Evolutionary conservation across 2,329 filamentous ascomycete genomes (phyloP).

Genomic region (Aspergillus brasiliensis): DNA sequence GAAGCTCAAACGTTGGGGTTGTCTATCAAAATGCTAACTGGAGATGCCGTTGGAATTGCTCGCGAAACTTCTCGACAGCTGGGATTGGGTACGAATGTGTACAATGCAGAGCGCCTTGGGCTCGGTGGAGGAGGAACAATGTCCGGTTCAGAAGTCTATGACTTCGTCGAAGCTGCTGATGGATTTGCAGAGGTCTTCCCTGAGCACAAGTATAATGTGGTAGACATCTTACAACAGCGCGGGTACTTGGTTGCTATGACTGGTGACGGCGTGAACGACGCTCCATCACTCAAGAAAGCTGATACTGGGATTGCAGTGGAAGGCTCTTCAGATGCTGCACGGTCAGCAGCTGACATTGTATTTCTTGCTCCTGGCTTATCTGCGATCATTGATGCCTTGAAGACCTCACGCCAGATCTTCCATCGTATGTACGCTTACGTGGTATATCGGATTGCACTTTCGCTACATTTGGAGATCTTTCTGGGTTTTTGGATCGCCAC

Average conservation of each 20-base stretch:
- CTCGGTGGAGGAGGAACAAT: constrained; percentile 88
- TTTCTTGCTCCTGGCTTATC: constrained; percentile 90
- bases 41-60: constrained; percentile 90
- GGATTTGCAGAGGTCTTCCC: constrained; percentile 94
- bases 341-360: constrained; percentile 89
- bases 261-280: constrained; percentile 93
- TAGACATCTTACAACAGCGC: constrained; percentile 90
- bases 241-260: constrained; percentile 95
- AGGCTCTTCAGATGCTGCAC: constrained; percentile 86
- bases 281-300: constrained; percentile 90
- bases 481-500: constrained; percentile 90
- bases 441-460: constrained; percentile 90
- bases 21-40: constrained; percentile 94
- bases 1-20: constrained; percentile 86
- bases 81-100: constrained; percentile 88
- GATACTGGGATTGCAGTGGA: constrained; percentile 95
- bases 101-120: constrained; percentile 90
- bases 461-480: constrained; percentile 88
- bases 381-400: constrained; percentile 88
- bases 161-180: constrained; percentile 93
- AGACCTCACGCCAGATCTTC: constrained; percentile 93
- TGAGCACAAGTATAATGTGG: constrained; percentile 93
- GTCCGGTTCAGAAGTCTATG: constrained; percentile 90
- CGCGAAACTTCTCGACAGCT: constrained; percentile 89
- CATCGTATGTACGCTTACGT: constrained; percentile 97